Base-by-base conservation (phyloP, 495 filamentous ascomycete species). In the Podospora sp. region DNA sequence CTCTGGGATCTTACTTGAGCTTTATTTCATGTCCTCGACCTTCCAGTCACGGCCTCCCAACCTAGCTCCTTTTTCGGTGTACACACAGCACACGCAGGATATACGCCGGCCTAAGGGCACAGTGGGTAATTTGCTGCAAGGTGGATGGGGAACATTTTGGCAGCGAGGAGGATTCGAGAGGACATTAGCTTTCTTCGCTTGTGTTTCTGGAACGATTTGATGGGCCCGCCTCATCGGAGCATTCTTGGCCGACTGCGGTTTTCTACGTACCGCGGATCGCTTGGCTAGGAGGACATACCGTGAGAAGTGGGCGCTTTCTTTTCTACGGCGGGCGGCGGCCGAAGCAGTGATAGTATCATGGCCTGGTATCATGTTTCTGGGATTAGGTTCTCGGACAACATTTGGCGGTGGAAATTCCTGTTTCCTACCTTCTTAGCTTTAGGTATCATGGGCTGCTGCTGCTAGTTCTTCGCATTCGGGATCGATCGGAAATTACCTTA, bases 311-410 rank as follows among this genome's bases (percentile, higher is more conserved):
- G 22, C 53, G 22, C 26, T 27, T 57, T 57, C 22, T 57, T 21
- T 57, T 57, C 53, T 57, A 16, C 2, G 21, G 53, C 26, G 21
- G 53, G 22, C 26, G 53, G 53, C 21, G 14, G 22, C n/a, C 12
- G 12, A 27, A 27, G 22, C 22, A 21, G 53, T 7, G 53, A 46
- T 46, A 18, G 4, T 46, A 46, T 46, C 40, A 46, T 46, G 22
- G 26, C 53, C 21, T 25, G n/a, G 22, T 27, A 25, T 27, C 22
- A 25, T 24, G 26, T 24, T 16, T 26, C 53, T 57, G 21, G 53
- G 53, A 57, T 26, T 57, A 21, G 53, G 53, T 57, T 57, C 53
- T 24, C 20, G 53, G 53, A 26, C 21, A 57, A 7, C 53, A 57
- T 57, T 24, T 16, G 53, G 53, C 40, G 14, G 14, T 57, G 53